Conservation (phyloP, 768 basidiomycete species). For the Hirschioporus abietinus region DNA sequence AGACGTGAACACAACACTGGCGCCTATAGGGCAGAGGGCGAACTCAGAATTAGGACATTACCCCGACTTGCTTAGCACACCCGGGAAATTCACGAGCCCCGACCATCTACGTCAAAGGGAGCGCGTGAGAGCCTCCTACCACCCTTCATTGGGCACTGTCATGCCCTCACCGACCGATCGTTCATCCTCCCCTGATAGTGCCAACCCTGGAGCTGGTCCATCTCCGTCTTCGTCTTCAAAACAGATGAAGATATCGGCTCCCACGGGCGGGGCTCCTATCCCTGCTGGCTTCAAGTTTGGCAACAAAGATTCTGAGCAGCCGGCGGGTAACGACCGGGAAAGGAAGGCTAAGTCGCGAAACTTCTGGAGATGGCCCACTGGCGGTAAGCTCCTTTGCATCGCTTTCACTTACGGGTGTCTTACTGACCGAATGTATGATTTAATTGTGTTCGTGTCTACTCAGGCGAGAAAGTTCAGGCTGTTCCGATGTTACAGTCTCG, state of each 20-base stretch:
- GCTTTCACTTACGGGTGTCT: conserved; percentile 24
- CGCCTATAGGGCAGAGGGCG: conserved; percentile 45
- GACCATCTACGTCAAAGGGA: conserved; percentile 52
- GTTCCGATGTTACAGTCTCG: conserved; percentile 43
- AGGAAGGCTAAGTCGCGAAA: conserved; percentile 90
- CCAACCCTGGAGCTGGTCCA: conserved; percentile 26
- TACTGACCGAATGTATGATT: conserved; percentile 19
- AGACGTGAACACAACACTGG: conserved; percentile 26
- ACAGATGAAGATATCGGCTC: conserved; percentile 86
- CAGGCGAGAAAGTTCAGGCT: conserved; percentile 29
- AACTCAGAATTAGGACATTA: conserved; percentile 85
- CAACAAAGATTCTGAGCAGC: conserved; percentile 52
- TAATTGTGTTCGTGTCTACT: conserved; percentile 13
- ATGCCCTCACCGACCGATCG: conserved; percentile 42
- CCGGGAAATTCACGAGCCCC: conserved; percentile 38
- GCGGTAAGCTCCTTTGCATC: conserved; percentile 31
- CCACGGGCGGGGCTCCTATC: conserved; percentile 78
- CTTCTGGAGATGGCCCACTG: conserved; percentile 78
- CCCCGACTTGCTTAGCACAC: conserved; percentile 43
- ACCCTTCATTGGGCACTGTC: conserved; percentile 49
- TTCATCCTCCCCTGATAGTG: conserved; percentile 39
- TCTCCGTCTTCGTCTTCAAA: conserved; percentile 44
- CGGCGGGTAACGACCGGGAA: conserved; percentile 55
- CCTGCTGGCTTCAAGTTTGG: conserved; percentile 91
- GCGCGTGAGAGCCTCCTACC: conserved; percentile 57